phyloP scores from a whole-genome alignment of 306 rosid genomes.

The Carpinus viminea region DNA sequence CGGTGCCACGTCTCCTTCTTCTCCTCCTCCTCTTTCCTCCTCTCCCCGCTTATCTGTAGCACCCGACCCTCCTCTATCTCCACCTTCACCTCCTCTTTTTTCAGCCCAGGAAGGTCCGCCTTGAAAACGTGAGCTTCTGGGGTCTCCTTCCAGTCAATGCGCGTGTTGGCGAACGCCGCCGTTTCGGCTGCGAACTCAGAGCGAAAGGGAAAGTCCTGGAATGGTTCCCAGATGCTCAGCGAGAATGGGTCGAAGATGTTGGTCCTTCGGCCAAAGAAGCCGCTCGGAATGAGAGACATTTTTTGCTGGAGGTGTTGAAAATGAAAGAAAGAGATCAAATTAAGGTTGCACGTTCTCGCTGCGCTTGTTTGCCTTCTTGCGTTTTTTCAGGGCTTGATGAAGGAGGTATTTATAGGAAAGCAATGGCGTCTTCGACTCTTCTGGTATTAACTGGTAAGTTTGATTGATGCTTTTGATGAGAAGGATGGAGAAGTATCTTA shows the following conservation, averaged over 20 bases:
- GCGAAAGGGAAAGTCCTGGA: neutral
- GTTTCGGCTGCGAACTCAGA: constrained; percentile 7
- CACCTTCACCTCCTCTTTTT: constrained; percentile 36
- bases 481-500: no score
- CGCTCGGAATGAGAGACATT: constrained; percentile 23
- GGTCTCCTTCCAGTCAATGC: constrained; percentile 34
- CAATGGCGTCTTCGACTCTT: no score
- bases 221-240: constrained; percentile 19
- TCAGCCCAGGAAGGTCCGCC: constrained; percentile 27
- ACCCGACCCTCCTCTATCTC: constrained; percentile 33
- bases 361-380: no score
- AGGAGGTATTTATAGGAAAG: no score
- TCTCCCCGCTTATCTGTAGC: constrained; percentile 38
- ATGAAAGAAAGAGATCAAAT: no score
- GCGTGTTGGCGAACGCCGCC: constrained; percentile 16
- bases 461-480: no score
- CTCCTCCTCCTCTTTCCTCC: constrained; percentile 31
- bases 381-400: no score
- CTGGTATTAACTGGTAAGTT: no score
- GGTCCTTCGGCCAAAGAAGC: constrained; percentile 16
- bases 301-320: no score
- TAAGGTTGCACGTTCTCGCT: no score
- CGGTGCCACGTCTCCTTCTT: constrained; percentile 35
- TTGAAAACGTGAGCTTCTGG: constrained; percentile 33
- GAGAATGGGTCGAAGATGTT: constrained; percentile 17